Base-by-base conservation (phyloP, 2,329 filamentous ascomycete genomes). In the Exophiala sp. region DNA sequence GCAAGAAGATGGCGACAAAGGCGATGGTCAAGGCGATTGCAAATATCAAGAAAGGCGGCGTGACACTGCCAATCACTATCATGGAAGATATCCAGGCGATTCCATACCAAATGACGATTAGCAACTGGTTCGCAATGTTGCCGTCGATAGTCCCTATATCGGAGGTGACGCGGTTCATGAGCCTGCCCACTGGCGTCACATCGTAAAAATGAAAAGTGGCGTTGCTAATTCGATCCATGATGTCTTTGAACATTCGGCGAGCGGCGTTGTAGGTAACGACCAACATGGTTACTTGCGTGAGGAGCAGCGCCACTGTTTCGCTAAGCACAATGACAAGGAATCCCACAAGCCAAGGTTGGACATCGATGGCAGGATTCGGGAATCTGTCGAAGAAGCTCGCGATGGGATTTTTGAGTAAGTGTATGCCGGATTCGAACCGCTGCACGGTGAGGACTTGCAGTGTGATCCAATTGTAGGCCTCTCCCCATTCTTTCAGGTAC, bases 181-280 rank as follows among this genome's bases (percentile, higher is more conserved):
- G 72, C 40, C 90, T 81, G 0, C 90, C 90, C 0, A 94, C 83
- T 0, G 90, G 90, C 0, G 90, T 95, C 2, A 88, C 81, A 64
- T 96, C 90, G 69, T 95, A 93, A 66, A 90, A 96, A 1, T 88
- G 81, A 69, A 96, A 95, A 0, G 84, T 90, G 0, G 89, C 86
- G 60, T 82, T 79, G 63, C 84, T 85, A 43, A 95, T 86, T 44
- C 78, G 79, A 1, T 77, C 70, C 68, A 95, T 80, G 16, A 88
- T 86, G 32, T 80, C 75, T 53, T 73, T 73, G 67, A 95, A 95
- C 43, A 96, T 78, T 5, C 74, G 72, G 59, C 84, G 86, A 0
- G 86, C 87, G 0, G 89, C 87, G 24, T 79, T 78, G 64, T 93
- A 90, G 18, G 88, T 80, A 56, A 95, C 86, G n/a, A 84, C 71